Evolutionary conservation across 768 basidiomycete species (phyloP).

Genomic region (Mycena capillaripes): DNA sequence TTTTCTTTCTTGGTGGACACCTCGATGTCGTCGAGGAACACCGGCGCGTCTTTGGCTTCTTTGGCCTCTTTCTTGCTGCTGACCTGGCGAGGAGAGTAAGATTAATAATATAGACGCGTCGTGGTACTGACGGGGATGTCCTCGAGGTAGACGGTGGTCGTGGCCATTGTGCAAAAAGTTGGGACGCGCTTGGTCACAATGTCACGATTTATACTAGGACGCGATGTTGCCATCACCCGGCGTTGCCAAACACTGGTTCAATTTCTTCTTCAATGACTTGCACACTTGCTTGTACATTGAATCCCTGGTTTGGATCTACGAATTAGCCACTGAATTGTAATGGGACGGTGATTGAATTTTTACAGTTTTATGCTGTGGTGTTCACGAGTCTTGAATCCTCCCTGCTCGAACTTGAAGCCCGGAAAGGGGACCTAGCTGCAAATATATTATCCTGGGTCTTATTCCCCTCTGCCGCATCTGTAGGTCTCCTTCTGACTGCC

Average conservation of each 20-base stretch:
- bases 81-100: background rate
- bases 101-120: background rate
- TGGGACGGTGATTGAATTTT: too few relatives aligned
- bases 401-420: too few relatives aligned
- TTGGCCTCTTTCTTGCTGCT: constrained; percentile 9
- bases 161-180: background rate
- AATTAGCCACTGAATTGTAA: too few relatives aligned
- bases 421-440: too few relatives aligned
- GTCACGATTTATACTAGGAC: background rate
- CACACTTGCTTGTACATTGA: too few relatives aligned
- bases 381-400: too few relatives aligned
- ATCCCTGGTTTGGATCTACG: too few relatives aligned
- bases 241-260: background rate
- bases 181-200: background rate
- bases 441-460: too few relatives aligned
- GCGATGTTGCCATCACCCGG: background rate
- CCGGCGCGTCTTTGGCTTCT: constrained; percentile 38
- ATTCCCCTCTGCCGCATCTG: too few relatives aligned
- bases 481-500: too few relatives aligned
- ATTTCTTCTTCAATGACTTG: too few relatives aligned
- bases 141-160: constrained; percentile 48
- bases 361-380: too few relatives aligned
- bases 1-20: constrained; percentile 23
- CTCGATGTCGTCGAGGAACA: constrained; percentile 51
- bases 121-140: constrained; percentile 41